Conservation (phyloP, 1,284 basidiomycete genomes). For the Singerocomus inundabilis region DNA sequence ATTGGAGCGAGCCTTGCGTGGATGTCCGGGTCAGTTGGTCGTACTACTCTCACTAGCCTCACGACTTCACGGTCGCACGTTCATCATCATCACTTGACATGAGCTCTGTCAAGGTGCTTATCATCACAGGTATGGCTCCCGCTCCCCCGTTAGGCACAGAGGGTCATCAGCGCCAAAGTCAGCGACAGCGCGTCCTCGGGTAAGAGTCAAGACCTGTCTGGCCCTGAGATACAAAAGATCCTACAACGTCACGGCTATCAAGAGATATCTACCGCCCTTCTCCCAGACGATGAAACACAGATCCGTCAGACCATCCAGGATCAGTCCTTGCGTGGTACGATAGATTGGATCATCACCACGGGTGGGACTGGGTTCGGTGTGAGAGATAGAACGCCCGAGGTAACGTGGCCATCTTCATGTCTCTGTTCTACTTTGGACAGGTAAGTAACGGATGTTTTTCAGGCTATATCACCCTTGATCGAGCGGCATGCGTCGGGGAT, state of each 20-base stretch:
- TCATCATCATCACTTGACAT: slow-evolving; percentile 7
- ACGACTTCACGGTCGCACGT: background rate
- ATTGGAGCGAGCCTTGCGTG: background rate
- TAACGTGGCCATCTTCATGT: slow-evolving; percentile 26
- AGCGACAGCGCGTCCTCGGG: slow-evolving; percentile 66
- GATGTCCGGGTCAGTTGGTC: too few relatives aligned
- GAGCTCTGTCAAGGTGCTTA: slow-evolving; percentile 22
- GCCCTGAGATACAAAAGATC: slow-evolving; percentile 57
- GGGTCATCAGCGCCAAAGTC: slow-evolving; percentile 40
- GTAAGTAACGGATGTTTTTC: background rate
- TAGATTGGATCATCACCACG: slow-evolving; percentile 78
- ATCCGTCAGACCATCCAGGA: slow-evolving; percentile 50
- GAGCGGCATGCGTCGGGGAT: slow-evolving; percentile 75
- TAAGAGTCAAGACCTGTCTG: slow-evolving; percentile 58
- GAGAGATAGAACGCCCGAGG: slow-evolving; percentile 81
- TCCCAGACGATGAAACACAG: slow-evolving; percentile 59
- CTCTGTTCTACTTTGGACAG: background rate
- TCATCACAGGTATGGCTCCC: slow-evolving; percentile 27
- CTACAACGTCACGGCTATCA: slow-evolving; percentile 43
- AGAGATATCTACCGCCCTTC: slow-evolving; percentile 41
- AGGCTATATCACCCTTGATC: slow-evolving; percentile 73
- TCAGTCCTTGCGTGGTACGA: slow-evolving; percentile 43
- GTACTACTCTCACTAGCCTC: background rate
- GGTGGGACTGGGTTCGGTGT: slow-evolving; percentile 86
- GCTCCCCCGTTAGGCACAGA: background rate